phyloP scores from a whole-genome alignment of 78 protist genomes.

The Paratrimastix pyriformis region DNA sequence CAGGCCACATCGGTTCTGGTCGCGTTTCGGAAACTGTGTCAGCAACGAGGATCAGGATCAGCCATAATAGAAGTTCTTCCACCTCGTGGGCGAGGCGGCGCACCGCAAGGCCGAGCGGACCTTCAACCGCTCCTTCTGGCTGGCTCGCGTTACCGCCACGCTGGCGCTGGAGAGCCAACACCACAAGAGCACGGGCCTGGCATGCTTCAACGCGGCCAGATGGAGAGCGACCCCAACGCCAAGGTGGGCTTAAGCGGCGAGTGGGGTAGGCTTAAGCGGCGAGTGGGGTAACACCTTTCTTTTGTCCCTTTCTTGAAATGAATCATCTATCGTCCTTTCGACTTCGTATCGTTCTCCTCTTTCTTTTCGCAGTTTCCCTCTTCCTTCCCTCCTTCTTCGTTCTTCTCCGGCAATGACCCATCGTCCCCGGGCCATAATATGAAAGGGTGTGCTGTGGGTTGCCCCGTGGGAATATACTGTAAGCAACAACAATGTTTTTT shows the following conservation, averaged over 20 bases:
- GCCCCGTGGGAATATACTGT: no score
- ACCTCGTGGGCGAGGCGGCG: no score
- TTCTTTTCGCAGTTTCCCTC: no score
- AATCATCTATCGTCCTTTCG: background rate
- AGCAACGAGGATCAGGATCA: background rate
- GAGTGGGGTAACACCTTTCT: background rate
- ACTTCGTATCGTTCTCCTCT: background rate
- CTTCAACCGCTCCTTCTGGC: no score
- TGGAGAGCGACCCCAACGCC: background rate
- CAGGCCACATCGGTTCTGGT: background rate
- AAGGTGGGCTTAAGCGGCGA: background rate
- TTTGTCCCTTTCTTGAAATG: background rate
- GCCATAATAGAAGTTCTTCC: background rate
- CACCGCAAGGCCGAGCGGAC: no score
- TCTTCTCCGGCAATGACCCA: background rate
- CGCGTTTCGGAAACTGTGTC: background rate
- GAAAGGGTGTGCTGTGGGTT: no score
- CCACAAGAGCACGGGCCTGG: no score
- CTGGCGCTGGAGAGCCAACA: no score
- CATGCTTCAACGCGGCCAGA: background rate
- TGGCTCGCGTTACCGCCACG: no score
- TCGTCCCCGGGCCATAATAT: no score
- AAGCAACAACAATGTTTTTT: no score
- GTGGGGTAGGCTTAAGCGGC: no score
- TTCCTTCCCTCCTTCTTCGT: background rate